Evolutionary conservation across 352 stramenopile genomes (phyloP), one percentile per base, ranked within the genome.

Genomic region (Peronosclerospora sorghi): DNA sequence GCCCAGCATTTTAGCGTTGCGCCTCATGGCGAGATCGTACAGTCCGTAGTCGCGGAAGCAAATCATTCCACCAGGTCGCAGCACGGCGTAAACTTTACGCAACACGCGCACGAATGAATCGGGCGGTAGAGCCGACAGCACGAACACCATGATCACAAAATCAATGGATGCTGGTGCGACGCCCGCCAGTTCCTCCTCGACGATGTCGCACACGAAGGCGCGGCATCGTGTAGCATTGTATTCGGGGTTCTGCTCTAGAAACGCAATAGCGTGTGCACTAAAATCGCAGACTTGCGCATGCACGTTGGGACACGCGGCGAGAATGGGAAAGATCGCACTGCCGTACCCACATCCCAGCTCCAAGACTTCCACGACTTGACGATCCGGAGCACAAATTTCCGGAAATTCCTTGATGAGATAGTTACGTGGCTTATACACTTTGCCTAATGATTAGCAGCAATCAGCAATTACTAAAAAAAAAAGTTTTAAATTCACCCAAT

Each of bases 31-130:
- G 8, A 94, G 60, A 43, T 94, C 82, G 55, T 87, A 94, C 13
- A 90, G 62, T 8, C 76, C 82, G 32, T 92, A 94, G 59, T 94
- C 82, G 20, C 82, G 73, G 28, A 94, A 89, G 58, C 78, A 91
- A 17, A 92, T 62, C 35, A 87, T 50, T 5, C 79, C 82, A 9
- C 77, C 82, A 8, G 67, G 70, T 20, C 64, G 68, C 26, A 86
- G 48, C 4, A 64, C 62, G 9, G 51, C 32, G 32, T 59, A 73
- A 14, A 90, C 65, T 41, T 86, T 83, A n/a, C 48, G 39, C 28
- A 94, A 32, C 17, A 73, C 70, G 15, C 43, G 30, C 1, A 27
- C 37, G 23, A 88, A 82, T 5, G 68, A 56, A 26, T 68, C 52
- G 4, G 79, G 82, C 12, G 67, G 69, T 35, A 94, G 55, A 9